Conservation (phyloP, 1,284 basidiomycete genomes). For the Golubevia sp. region DNA sequence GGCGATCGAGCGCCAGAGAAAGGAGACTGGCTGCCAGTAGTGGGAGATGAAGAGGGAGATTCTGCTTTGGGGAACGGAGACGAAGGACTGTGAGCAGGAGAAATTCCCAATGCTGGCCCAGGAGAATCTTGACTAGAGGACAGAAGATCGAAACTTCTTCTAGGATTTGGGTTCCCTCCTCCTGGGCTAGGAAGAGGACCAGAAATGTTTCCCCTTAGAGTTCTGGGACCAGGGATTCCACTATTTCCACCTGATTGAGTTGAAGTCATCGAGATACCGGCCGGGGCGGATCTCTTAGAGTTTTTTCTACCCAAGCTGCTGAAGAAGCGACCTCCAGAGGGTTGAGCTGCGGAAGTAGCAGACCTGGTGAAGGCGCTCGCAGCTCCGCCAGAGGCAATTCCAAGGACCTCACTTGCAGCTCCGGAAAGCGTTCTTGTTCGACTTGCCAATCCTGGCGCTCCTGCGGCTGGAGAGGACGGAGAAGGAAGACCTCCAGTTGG, state of each 20-base stretch:
- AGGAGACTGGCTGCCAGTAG: neutral
- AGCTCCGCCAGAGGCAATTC: neutral
- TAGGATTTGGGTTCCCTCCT: neutral
- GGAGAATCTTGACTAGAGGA: neutral
- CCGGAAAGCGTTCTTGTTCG: neutral
- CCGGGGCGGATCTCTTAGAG: slow-evolving; percentile 13
- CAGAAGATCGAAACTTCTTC: neutral
- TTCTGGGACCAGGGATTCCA: neutral
- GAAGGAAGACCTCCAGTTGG: neutral
- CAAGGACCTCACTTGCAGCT: neutral
- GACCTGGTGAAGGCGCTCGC: neutral
- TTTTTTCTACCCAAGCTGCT: slow-evolving; percentile 20
- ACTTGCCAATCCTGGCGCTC: neutral
- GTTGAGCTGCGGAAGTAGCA: neutral
- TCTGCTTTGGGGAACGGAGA: neutral
- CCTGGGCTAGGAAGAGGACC: neutral
- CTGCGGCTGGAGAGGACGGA: neutral
- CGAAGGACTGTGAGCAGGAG: neutral
- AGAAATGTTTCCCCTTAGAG: neutral
- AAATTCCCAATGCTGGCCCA: neutral
- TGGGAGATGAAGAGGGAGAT: neutral
- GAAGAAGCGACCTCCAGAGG: slow-evolving; percentile 22
- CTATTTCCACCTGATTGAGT: neutral
- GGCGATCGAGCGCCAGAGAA: neutral
- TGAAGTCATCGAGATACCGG: neutral